A percentile compares a stretch with the other conserved stretches of the same genome.
Conservation (phyloP, 352 stramenopile genomes). For the Phytopythium ostracodes region DNA sequence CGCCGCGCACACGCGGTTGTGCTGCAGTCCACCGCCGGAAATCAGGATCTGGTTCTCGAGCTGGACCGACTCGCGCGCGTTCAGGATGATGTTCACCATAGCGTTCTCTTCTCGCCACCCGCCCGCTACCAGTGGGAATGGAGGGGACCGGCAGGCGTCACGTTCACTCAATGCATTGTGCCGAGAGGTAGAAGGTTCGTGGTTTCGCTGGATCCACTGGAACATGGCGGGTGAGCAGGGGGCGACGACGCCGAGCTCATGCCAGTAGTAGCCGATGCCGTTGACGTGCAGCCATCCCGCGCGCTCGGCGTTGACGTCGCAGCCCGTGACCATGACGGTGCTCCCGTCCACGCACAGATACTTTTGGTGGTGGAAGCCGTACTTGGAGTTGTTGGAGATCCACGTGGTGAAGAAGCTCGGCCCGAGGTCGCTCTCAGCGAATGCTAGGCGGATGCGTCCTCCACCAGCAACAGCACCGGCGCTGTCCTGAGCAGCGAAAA, state of each 20-base stretch:
- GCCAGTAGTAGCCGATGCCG: slow-evolving; percentile 69
- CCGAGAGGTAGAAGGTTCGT: slow-evolving; percentile 40
- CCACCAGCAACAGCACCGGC: neutral
- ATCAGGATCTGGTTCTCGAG: slow-evolving; percentile 84
- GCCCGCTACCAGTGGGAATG: slow-evolving; percentile 67
- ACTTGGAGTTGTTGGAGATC: slow-evolving; percentile 78
- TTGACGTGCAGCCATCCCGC: slow-evolving; percentile 64
- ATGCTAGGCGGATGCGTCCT: slow-evolving; percentile 43
- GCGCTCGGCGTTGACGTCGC: slow-evolving; percentile 69
- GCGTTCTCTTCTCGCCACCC: slow-evolving; percentile 76
- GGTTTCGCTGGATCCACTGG: slow-evolving; percentile 56
- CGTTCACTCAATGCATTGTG: slow-evolving; percentile 35
- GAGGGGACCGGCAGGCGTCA: slow-evolving; percentile 15
- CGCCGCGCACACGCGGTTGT: slow-evolving; percentile 69
- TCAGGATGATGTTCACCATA: slow-evolving; percentile 81
- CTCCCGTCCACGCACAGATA: slow-evolving; percentile 66
- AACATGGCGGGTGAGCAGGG: slow-evolving; percentile 50
- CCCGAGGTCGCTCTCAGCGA: slow-evolving; percentile 62
- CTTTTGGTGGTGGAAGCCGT: slow-evolving; percentile 83
- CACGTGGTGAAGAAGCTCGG: slow-evolving; percentile 33
- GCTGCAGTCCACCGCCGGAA: slow-evolving; percentile 59
- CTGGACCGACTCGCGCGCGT: slow-evolving; percentile 55
- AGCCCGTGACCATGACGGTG: slow-evolving; percentile 70
- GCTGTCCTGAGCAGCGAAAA: slow-evolving; percentile 24
- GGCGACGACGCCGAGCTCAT: slow-evolving; percentile 60